Evolutionary conservation across 1,284 basidiomycete genomes (phyloP).

Genomic region (Ustilago sp.): DNA sequence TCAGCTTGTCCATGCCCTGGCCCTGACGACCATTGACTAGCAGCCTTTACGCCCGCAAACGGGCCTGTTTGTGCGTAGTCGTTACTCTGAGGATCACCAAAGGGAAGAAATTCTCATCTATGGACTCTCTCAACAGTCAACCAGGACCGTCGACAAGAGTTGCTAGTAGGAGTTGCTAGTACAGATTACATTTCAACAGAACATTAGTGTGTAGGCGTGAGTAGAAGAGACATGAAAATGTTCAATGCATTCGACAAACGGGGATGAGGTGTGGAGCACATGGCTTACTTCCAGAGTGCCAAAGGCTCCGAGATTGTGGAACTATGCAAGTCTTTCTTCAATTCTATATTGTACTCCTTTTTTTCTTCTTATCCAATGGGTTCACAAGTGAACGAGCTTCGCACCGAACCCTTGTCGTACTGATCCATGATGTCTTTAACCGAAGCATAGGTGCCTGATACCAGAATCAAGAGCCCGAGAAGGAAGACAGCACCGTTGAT

Average conservation of each 20-base stretch:
- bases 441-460: constrained; percentile 48
- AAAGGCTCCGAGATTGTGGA: not conserved
- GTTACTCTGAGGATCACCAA: too few relatives aligned
- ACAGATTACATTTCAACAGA: constrained; percentile 24
- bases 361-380: constrained; percentile 24
- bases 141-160: not conserved
- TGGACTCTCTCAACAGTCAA: not conserved
- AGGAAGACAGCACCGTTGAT: constrained; percentile 48
- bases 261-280: not conserved
- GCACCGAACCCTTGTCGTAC: constrained; percentile 30
- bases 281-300: constrained; percentile 7
- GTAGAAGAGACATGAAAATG: constrained; percentile 9
- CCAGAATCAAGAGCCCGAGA: constrained; percentile 54
- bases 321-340: too few relatives aligned
- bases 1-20: too few relatives aligned
- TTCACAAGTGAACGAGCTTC: constrained; percentile 44
- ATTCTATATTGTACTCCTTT: not conserved
- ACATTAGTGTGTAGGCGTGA: constrained; percentile 4
- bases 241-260: constrained; percentile 1
- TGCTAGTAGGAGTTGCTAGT: constrained; percentile 9
- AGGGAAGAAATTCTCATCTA: not conserved
- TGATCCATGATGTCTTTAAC: constrained; percentile 46
- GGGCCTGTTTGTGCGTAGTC: too few relatives aligned
- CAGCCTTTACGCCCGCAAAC: too few relatives aligned
- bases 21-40: too few relatives aligned